Conservation (phyloP, 805 yeast genomes). For the Cyberlindnera galapagoensis region DNA sequence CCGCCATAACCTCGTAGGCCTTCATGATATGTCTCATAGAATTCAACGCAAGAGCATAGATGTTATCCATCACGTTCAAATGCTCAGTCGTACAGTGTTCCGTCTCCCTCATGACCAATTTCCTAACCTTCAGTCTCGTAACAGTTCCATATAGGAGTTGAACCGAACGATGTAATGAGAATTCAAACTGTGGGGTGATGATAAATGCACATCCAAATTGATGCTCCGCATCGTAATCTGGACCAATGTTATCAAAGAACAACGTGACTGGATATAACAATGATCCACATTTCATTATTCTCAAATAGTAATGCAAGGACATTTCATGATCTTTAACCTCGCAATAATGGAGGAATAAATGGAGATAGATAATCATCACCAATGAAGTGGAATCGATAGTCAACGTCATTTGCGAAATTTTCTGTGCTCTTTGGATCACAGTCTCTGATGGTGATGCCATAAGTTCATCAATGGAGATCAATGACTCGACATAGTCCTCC, state of each 20-base stretch:
- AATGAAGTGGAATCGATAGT: conserved; percentile 13
- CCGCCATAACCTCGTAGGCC: conserved; percentile 11
- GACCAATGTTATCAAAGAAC: conserved; percentile 13
- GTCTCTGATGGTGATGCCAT: conserved; percentile 14
- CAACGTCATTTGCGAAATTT: conserved; percentile 6
- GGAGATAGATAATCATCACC: conserved; percentile 18
- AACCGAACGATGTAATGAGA: conserved; percentile 15
- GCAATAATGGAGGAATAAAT: conserved; percentile 18
- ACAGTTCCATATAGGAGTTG: conserved; percentile 15
- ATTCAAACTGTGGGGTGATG: conserved; percentile 19
- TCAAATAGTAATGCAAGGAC: conserved; percentile 12
- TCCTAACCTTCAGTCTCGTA: conserved; percentile 17
- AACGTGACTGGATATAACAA: conserved; percentile 8
- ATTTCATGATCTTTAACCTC: conserved; percentile 6
- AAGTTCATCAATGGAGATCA: conserved; percentile 11
- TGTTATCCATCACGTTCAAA: conserved; percentile 9
- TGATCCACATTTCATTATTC: conserved; percentile 5
- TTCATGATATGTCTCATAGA: conserved; percentile 7
- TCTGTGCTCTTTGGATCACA: conserved; percentile 13
- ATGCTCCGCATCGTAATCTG: conserved; percentile 13
- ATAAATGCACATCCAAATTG: conserved; percentile 19
- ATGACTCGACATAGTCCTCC: conserved; percentile 4
- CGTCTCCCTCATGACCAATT: conserved; percentile 5
- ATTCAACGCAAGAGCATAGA: conserved; percentile 4
- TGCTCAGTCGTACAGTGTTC: conserved; percentile 2